Evolutionary conservation across 2,329 filamentous ascomycete species (phyloP), one percentile per base, ranked within the genome.

Genomic region (Microdochium bolleyi): DNA sequence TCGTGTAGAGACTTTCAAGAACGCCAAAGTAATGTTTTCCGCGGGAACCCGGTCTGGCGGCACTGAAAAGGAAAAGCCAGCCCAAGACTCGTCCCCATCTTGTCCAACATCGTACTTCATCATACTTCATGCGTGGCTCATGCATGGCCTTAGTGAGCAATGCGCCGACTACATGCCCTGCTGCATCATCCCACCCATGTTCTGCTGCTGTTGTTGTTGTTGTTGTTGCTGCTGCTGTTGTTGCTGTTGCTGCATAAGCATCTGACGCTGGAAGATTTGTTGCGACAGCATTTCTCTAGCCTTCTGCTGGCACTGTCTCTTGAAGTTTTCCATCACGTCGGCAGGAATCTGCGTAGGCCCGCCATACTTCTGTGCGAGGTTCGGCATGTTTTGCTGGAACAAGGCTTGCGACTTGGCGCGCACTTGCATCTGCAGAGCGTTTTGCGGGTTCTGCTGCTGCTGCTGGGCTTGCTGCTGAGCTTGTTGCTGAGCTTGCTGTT

Each of bases 291-390:
- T 49, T 13, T 59, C 60, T 44, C 66, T 67, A 1, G 77, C 76
- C 54, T 69, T 70, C 0, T 55, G 37, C 3, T 67, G 46, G 25
- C 77, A 79, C 1, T 59, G 57, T 19, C 66, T 61, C 61, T 76
- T 79, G 25, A 80, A 72, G 30, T 68, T 70, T 0, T 76, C 70
- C 25, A 75, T 53, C 1, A 69, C 51, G 0, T 81, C 77, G 0
- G 59, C 65, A 0, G 79, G 78, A 3, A 82, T 73, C 27, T 72
- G 70, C 22, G 74, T 70, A 3, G 62, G 53, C 0, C 71, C 70
- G 11, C 74, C 74, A 52, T 67, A 76, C 19, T 70, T 71, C 1
- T 60, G 58, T 0, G 65, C 62, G 2, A 73, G 54, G 1, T 53
- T 50, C 0, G 53, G 58, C 9, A 81, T 56, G 51, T 73, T 64